Evolutionary conservation across 495 filamentous ascomycete species (phyloP).

Genomic region (Hypoxylon crocopeplum): DNA sequence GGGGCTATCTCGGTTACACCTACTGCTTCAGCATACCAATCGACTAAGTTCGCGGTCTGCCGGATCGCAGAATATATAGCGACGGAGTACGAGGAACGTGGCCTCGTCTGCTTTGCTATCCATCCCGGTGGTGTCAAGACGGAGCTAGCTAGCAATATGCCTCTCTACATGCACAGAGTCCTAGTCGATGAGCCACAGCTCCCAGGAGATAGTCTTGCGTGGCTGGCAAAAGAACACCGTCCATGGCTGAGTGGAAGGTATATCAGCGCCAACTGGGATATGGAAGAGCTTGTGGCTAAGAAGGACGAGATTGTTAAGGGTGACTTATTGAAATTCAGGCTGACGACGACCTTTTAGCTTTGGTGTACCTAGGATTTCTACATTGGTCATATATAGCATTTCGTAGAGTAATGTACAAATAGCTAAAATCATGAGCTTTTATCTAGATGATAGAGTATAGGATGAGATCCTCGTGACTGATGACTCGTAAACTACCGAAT

Average conservation of each 20-base stretch:
- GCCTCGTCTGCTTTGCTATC: constrained; percentile 47
- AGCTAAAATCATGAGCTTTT: too few species aligned
- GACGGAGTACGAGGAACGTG: constrained; percentile 50
- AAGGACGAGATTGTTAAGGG: constrained; percentile 52
- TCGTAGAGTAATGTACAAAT: too few species aligned
- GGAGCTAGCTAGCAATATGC: constrained; percentile 43
- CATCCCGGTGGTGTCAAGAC: constrained; percentile 57
- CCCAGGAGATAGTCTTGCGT: constrained; percentile 46
- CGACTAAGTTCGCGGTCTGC: constrained; percentile 49
- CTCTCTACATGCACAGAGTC: constrained; percentile 18
- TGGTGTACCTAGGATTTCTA: too few species aligned
- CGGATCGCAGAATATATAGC: constrained; percentile 53
- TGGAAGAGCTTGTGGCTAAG: constrained; percentile 53
- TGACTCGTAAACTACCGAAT: too few species aligned
- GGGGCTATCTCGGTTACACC: constrained; percentile 36
- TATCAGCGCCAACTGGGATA: constrained; percentile 52
- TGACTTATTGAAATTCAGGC: constrained; percentile 53
- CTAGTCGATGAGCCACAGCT: constrained; percentile 47
- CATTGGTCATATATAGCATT: too few species aligned
- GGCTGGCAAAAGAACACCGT: constrained; percentile 43
- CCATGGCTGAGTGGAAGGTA: constrained; percentile 51
- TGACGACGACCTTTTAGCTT: constrained; percentile 31
- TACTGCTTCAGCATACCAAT: constrained; percentile 48
- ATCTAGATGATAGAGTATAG: too few species aligned
- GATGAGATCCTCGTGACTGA: too few species aligned